These are phyloP conservation scores for Populus tremula DNA, from an alignment of 345 rosid genomes.

Conservation along the genomic window DNA sequence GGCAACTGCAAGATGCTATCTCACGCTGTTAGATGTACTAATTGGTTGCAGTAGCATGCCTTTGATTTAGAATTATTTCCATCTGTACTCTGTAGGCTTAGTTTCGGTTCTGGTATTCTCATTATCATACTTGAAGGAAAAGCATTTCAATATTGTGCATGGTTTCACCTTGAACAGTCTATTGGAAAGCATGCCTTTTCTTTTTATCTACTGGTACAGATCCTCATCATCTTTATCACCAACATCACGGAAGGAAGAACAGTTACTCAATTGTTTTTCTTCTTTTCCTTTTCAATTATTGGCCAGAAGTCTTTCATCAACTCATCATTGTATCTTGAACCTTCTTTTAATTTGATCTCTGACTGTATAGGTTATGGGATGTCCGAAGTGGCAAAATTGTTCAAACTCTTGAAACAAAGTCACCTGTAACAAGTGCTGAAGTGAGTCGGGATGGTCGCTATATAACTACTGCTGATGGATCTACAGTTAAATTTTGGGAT, in stretches of 20 bases:
- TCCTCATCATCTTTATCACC: background rate
- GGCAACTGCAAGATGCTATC: background rate
- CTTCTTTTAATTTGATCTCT: conserved; percentile 6
- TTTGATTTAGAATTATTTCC: background rate
- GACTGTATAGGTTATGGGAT: conserved; percentile 74
- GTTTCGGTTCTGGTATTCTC: background rate
- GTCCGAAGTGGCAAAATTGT: conserved; percentile 78
- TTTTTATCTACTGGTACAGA: background rate
- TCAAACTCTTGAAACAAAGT: conserved; percentile 76
- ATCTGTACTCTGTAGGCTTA: background rate
- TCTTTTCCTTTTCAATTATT: background rate
- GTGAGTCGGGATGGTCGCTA: conserved; percentile 91
- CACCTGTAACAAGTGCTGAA: conserved; percentile 91
- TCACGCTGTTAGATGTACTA: background rate
- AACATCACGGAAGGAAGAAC: background rate
- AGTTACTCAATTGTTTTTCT: background rate
- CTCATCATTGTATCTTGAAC: background rate
- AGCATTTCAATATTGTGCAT: too few relatives aligned
- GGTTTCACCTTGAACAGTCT: background rate
- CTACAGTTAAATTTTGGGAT: conserved; percentile 95
- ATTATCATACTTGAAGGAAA: background rate
- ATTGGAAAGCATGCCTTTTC: background rate
- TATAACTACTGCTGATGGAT: conserved; percentile 92
- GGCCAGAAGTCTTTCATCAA: background rate
- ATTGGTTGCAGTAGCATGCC: background rate